Base-by-base conservation (phyloP, 2,329 filamentous ascomycete species). In the Sporothrix curviconia region DNA sequence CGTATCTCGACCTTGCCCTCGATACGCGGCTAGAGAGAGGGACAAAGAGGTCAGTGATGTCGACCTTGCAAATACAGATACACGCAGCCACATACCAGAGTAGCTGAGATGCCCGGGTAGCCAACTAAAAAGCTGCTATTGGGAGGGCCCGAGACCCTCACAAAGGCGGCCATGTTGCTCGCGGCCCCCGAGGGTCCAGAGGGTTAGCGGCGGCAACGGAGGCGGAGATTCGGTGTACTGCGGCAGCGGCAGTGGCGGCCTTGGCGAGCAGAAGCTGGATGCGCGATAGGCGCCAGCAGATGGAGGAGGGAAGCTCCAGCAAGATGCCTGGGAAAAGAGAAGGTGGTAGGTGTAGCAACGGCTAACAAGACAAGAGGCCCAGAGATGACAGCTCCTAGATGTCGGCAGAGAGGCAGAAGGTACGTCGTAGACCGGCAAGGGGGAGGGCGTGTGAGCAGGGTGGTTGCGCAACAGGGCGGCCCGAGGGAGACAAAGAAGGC, bases 1-100 rank as follows among this genome's bases (percentile, higher is more conserved):
- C 94, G 85, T 66, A 99, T 94, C 76, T 97, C 94, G 70, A 99
- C 94, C 71, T 94, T 95, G 66, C 94, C 94, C 78, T 96, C 92
- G 75, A 99, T 92, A 70, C 94, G 89, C 68, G 94, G 94, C 90
- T 96, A 68, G 22, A 6, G 11, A n/a, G n/a, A n/a, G n/a, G n/a
- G n/a, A n/a, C n/a, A n/a, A n/a, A n/a, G n/a, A n/a, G 17, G 9
- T 22, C 37, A 25, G 34, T 11, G 22, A 19, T 5, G 19, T 24
- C 28, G 7, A n/a, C 6, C n/a, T 11, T 7, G 32, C n/a, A n/a
- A n/a, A n/a, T n/a, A n/a, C n/a, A n/a, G n/a, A n/a, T n/a, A n/a
- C n/a, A n/a, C n/a, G n/a, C n/a, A n/a, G n/a, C n/a, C n/a, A n/a
- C n/a, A n/a, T 81, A 96, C 92, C 83, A 96, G 75, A 37, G 94